Evolutionary conservation across 306 rosid species (phyloP).

Genomic region (Quercus dentata): DNA sequence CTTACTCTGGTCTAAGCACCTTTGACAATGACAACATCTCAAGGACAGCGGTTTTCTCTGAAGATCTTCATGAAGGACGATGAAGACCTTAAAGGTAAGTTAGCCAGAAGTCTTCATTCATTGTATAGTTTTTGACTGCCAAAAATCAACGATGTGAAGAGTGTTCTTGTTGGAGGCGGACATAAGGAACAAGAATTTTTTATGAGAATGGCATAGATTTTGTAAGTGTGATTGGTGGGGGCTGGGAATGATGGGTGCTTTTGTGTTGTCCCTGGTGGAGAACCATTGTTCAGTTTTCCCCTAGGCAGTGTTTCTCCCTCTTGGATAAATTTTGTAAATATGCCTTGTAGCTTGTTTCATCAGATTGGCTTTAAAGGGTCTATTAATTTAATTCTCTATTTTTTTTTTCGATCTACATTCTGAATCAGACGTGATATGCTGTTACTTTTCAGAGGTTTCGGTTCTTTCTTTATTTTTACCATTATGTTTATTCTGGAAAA

Average conservation of each 20-base stretch:
- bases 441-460: too few relatives aligned
- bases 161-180: conserved; percentile 19
- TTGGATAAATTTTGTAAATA: conserved; percentile 48
- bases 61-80: conserved; percentile 98
- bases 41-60: conserved; percentile 82
- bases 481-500: too few relatives aligned
- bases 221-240: conserved; percentile 23
- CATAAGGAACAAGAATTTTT: conserved; percentile 20
- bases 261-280: conserved; percentile 25
- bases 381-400: background rate
- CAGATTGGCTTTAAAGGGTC: conserved; percentile 11
- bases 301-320: conserved; percentile 29
- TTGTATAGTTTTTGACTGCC: conserved; percentile 14
- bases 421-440: background rate
- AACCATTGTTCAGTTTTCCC: conserved; percentile 26
- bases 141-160: conserved; percentile 7
- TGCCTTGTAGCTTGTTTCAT: conserved; percentile 22
- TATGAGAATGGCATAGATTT: conserved; percentile 23
- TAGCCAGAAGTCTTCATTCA: conserved; percentile 3
- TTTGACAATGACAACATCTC: conserved; percentile 78
- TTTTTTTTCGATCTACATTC: background rate
- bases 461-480: too few relatives aligned
- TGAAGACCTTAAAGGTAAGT: conserved; percentile 32
- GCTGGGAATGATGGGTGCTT: conserved; percentile 3
- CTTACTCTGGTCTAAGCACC: conserved; percentile 80